Percentiles rank a stretch among this genome's conserved stretches.
These are phyloP conservation scores for Diddensiella caesifluorescens DNA, from an alignment of 805 yeast species.

Conservation along the genomic window DNA sequence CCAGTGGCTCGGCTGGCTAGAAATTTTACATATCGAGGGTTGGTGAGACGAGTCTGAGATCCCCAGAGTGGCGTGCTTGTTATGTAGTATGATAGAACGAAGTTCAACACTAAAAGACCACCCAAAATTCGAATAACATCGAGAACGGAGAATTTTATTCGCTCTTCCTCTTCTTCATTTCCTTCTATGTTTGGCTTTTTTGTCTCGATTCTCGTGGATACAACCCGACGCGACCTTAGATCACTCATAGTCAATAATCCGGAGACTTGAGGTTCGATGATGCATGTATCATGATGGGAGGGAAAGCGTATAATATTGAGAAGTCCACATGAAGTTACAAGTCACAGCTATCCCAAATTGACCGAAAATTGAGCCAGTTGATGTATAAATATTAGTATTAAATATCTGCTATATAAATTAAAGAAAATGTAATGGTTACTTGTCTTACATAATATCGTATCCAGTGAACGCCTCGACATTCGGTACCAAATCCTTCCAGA, in stretches of 20 bases:
- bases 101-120: conserved; percentile 44
- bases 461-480: conserved; percentile 25
- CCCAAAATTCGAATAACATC: conserved; percentile 42
- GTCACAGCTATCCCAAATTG: no score
- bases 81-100: conserved; percentile 50
- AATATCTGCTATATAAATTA: not conserved
- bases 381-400: no score
- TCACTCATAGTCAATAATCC: no score
- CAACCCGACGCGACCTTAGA: no score
- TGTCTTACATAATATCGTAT: conserved; percentile 14
- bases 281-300: no score
- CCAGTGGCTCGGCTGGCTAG: conserved; percentile 15
- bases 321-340: no score
- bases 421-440: not conserved
- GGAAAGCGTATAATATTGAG: no score
- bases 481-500: conserved; percentile 52
- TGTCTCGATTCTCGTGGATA: no score
- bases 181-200: conserved; percentile 1
- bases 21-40: conserved; percentile 39
- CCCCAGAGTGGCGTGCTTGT: conserved; percentile 62
- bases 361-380: no score
- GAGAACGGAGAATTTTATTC: conserved; percentile 6
- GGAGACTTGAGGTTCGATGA: no score
- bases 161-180: conserved; percentile 7
- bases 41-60: conserved; percentile 45